phyloP scores from a whole-genome alignment of 768 basidiomycete genomes.

The Punctularia strigosozonata region DNA sequence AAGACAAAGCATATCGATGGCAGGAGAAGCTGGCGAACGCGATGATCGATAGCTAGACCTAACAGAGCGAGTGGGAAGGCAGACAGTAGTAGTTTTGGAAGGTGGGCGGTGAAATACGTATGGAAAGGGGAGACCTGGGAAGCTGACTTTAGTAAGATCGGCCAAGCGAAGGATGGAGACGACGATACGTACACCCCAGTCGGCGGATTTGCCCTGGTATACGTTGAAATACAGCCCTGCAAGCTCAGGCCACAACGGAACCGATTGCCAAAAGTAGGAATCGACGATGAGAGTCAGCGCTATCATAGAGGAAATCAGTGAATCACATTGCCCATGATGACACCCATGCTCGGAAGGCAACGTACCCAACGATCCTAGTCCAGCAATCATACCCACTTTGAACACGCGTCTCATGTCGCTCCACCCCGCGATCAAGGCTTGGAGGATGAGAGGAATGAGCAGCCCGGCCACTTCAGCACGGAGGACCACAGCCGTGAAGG shows the following conservation, averaged over 20 bases:
- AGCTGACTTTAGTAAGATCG: not conserved
- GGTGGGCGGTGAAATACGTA: constrained; percentile 50
- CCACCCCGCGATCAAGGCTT: constrained; percentile 32
- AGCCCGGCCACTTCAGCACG: constrained; percentile 72
- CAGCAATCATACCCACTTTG: constrained; percentile 36
- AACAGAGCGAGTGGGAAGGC: constrained; percentile 49
- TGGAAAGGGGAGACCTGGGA: constrained; percentile 56
- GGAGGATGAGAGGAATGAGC: constrained; percentile 47
- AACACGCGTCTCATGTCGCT: constrained; percentile 32
- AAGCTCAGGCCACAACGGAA: constrained; percentile 80
- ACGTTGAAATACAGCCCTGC: constrained; percentile 77
- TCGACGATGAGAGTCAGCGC: constrained; percentile 59
- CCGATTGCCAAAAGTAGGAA: constrained; percentile 73
- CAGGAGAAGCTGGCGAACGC: constrained; percentile 37
- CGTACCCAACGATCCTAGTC: constrained; percentile 41
- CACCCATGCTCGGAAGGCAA: constrained; percentile 1
- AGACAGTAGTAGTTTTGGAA: constrained; percentile 71
- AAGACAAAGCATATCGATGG: constrained; percentile 42
- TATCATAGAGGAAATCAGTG: too few species aligned
- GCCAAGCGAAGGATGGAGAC: not conserved
- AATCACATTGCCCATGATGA: too few species aligned
- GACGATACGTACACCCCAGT: constrained; percentile 75
- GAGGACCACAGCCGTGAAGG: constrained; percentile 57
- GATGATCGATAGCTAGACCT: constrained; percentile 34
- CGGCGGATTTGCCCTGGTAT: constrained; percentile 68